Base-by-base conservation (phyloP, 2,329 filamentous ascomycete species). In the Ambrosiella xylebori region DNA sequence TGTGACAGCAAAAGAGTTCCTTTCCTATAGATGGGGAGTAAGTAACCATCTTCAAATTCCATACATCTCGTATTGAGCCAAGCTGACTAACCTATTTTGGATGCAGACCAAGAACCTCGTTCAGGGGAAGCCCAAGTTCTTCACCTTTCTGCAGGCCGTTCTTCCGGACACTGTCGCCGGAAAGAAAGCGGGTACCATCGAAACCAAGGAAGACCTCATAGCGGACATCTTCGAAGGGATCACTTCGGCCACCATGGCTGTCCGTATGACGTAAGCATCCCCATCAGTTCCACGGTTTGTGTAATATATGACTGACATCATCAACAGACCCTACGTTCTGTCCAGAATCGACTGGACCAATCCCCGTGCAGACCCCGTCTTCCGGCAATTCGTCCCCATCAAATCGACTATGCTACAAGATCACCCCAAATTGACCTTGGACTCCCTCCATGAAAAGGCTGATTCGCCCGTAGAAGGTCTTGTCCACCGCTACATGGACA, bases 401-500 rank as follows among this genome's bases (percentile, higher is more conserved):
- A 72, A 71, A 59, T 81, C 79, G 1, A 65, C 70, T 2, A 73
- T 80, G 63, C 62, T 75, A 8, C 68, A 72, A 0, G 77, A 84
- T 61, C 80, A 83, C 63, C 74, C 76, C 0, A 71, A 72, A 56
- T 63, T 78, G n/a, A 69, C 68, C 0, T 64, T 81, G 2, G 81
- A 84, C 65, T 80, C 80, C 0, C 67, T 84, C n/a, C 70, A 78
- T 50, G 80, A 84, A 68, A 69, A 70, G 36, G 67, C 68, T 2
- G 78, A 83, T 62, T 77, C 74, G 6, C 76, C 77, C 0, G 77
- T 81, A 1, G 68, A 71, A 13, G 79, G 78, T 0, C 66, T 84
- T 2, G 78, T 84, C 1, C 80, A 83, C 65, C 73, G 80, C n/a
- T 84, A 85, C 64, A 75, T 75, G 0, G 79, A 82, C 60, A 82